Percentiles rank a stretch among this genome's conserved stretches.
Conservation (phyloP, 1,139 yeast species). For the Taiozyma sp. region DNA sequence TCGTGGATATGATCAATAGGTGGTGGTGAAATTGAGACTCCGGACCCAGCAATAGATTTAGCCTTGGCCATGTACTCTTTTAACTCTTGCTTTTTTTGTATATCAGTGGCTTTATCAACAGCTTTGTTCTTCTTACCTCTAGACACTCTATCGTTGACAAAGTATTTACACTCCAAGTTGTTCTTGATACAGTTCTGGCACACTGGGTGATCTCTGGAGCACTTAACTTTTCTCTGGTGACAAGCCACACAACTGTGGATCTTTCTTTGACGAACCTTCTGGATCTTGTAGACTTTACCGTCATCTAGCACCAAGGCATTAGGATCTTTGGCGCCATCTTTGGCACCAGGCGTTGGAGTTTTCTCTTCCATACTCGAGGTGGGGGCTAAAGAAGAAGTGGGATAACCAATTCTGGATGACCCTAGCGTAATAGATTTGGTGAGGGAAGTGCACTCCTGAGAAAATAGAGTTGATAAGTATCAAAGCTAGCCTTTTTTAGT, state of each 20-base stretch:
- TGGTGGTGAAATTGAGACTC: not conserved
- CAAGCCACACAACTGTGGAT: conserved; percentile 55
- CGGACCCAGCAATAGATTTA: conserved; percentile 8
- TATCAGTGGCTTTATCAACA: conserved; percentile 19
- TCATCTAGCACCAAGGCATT: conserved; percentile 35
- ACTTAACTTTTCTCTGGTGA: conserved; percentile 56
- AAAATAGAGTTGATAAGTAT: not conserved
- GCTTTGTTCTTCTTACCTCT: conserved; percentile 32
- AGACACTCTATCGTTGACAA: conserved; percentile 48
- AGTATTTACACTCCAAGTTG: conserved; percentile 42
- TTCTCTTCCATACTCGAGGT: not conserved
- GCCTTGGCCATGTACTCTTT: conserved; percentile 22
- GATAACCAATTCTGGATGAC: not conserved
- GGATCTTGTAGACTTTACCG: conserved; percentile 48
- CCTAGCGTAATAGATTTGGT: not conserved
- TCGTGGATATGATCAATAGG: not conserved
- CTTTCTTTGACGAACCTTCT: conserved; percentile 51
- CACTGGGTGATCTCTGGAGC: conserved; percentile 38
- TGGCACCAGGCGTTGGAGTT: conserved; percentile 4
- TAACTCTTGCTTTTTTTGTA: conserved; percentile 19
- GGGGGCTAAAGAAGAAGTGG: not conserved
- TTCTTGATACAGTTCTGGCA: conserved; percentile 43
- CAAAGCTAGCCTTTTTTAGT: not conserved
- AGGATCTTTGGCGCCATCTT: conserved; percentile 25
- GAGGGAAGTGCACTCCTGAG: not conserved